Evolutionary conservation across 2,329 filamentous ascomycete species (phyloP).

Genomic region (Juglanconis sp.): DNA sequence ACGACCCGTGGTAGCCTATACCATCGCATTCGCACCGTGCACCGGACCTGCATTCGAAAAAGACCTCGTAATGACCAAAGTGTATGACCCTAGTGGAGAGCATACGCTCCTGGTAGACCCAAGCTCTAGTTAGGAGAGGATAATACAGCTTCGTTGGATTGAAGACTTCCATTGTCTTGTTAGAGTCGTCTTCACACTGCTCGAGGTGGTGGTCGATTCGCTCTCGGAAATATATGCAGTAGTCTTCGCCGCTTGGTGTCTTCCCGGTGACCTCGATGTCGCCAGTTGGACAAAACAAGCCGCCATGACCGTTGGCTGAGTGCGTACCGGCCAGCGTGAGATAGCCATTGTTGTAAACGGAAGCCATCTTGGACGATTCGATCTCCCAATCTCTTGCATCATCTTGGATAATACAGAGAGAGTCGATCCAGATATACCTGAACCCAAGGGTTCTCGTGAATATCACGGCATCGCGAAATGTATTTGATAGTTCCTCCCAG

Average conservation of each 20-base stretch:
- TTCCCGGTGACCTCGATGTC: background rate
- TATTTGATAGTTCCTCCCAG: background rate
- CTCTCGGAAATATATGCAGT: background rate
- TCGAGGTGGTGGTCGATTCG: background rate
- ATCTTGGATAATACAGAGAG: background rate
- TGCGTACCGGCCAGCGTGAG: conserved; percentile 9
- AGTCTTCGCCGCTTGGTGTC: background rate
- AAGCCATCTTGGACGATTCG: conserved; percentile 12
- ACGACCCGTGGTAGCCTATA: background rate
- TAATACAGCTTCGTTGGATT: background rate
- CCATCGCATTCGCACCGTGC: conserved; percentile 1
- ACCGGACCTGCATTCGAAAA: background rate
- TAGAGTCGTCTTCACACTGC: background rate
- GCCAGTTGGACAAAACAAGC: background rate
- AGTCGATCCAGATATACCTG: conserved; percentile 4
- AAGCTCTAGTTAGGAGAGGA: conserved; percentile 1
- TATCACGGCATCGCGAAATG: background rate
- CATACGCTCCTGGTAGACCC: conserved; percentile 8
- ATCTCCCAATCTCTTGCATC: conserved; percentile 9
- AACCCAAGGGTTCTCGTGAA: background rate
- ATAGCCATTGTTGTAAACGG: conserved; percentile 6
- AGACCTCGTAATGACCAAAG: conserved; percentile 1
- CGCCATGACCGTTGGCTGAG: background rate
- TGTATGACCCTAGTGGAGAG: background rate
- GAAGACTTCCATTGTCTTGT: background rate